A percentile compares a stretch with the other conserved stretches of the same genome.
phyloP scores from a whole-genome alignment of 2,329 filamentous ascomycete genomes.

The Penicillium sp. region DNA sequence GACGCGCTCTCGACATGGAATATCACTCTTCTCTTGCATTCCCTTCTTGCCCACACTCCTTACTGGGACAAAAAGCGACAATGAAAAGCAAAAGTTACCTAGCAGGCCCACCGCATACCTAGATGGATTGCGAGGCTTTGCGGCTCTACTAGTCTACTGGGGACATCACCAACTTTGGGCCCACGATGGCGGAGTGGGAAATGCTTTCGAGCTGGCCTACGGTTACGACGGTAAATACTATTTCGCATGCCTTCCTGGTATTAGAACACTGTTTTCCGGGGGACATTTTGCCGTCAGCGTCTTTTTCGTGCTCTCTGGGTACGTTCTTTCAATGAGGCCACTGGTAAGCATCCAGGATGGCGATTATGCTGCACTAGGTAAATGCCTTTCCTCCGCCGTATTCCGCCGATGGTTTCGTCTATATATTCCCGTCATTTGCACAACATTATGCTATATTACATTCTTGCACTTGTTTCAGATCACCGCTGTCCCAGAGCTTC shows the following conservation, averaged over 20 bases:
- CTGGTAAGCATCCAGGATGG: conserved; percentile 38
- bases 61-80: neutral
- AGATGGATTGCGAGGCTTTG: conserved; percentile 59
- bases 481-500: conserved; percentile 35
- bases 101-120: conserved; percentile 50
- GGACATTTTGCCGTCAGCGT: conserved; percentile 52
- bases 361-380: conserved; percentile 33
- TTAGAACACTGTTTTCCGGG: conserved; percentile 54
- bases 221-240: conserved; percentile 38
- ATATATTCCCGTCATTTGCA: conserved; percentile 46
- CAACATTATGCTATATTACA: conserved; percentile 48
- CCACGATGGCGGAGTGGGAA: conserved; percentile 38
- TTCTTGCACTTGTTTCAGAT: conserved; percentile 48
- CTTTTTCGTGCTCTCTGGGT: conserved; percentile 48
- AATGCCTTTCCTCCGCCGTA: conserved; percentile 42
- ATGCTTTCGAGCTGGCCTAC: conserved; percentile 47
- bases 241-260: conserved; percentile 47
- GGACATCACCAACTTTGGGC: conserved; percentile 55
- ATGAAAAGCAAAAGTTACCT: neutral
- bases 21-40: neutral
- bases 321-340: conserved; percentile 45
- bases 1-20: neutral
- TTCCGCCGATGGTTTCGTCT: conserved; percentile 47
- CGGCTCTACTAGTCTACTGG: conserved; percentile 57
- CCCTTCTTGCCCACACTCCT: neutral